Evolutionary conservation across 2,329 filamentous ascomycete genomes (phyloP).

Genomic region (Emmonsiellopsis sp.): DNA sequence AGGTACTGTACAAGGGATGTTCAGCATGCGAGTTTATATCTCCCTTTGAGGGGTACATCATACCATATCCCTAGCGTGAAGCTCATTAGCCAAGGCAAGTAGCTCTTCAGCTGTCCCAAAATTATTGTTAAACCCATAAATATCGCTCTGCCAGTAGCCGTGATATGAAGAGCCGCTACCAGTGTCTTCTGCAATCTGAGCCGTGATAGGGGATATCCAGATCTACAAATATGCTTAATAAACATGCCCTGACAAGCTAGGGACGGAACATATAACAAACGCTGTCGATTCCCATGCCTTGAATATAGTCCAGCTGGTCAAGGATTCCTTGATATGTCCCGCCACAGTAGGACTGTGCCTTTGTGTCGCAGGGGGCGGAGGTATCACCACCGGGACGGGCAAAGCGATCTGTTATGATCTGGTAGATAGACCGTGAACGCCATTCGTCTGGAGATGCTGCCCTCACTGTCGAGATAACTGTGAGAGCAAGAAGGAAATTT

Average conservation of each 20-base stretch:
- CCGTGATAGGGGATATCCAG: conserved; percentile 32
- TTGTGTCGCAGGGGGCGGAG: conserved; percentile 21
- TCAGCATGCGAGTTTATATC: background rate
- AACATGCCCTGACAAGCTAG: background rate
- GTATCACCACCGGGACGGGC: conserved; percentile 31
- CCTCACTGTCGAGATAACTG: background rate
- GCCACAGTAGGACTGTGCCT: conserved; percentile 36
- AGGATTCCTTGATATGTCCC: conserved; percentile 43
- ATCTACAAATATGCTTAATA: conserved; percentile 8
- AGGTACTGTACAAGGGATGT: conserved; percentile 42
- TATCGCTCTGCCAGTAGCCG: conserved; percentile 41
- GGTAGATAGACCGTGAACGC: conserved; percentile 36
- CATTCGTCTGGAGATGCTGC: conserved; percentile 24
- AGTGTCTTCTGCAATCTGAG: conserved; percentile 27
- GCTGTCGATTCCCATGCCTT: conserved; percentile 39
- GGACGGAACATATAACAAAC: background rate
- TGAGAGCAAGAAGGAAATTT: background rate
- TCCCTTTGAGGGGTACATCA: background rate
- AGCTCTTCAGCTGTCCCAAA: conserved; percentile 41
- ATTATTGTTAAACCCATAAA: conserved; percentile 40
- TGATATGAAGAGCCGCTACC: conserved; percentile 39
- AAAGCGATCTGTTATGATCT: conserved; percentile 39
- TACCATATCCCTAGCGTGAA: conserved; percentile 37
- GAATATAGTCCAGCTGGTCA: conserved; percentile 41
- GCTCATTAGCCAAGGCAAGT: conserved; percentile 33